Percentiles rank a stretch among this genome's conserved stretches.
Evolutionary conservation across 169 alveolate genomes (phyloP).

Genomic region (Miamiensis avidus): DNA sequence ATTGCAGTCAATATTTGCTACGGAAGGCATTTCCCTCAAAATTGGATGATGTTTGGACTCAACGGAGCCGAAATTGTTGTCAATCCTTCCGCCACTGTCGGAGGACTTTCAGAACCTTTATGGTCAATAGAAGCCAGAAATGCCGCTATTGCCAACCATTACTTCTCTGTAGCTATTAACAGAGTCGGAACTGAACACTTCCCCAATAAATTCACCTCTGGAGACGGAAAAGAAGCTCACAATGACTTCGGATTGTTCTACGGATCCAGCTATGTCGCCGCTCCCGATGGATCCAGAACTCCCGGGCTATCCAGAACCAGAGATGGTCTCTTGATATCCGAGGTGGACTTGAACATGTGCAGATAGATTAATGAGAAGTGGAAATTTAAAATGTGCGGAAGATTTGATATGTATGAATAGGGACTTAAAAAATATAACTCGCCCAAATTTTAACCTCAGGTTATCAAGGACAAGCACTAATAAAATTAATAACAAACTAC

Average conservation of each 20-base stretch:
- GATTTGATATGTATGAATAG: slow-evolving; percentile 48
- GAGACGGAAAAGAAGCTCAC: slow-evolving; percentile 50
- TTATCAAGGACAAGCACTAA: too few relatives aligned
- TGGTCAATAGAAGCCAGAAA: slow-evolving; percentile 62
- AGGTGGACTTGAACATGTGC: slow-evolving; percentile 54
- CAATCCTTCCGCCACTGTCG: slow-evolving; percentile 57
- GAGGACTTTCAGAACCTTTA: slow-evolving; percentile 56
- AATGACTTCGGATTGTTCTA: slow-evolving; percentile 57
- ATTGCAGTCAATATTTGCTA: slow-evolving; percentile 52
- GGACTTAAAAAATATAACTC: too few relatives aligned
- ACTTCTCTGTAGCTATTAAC: slow-evolving; percentile 49
- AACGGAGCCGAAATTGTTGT: slow-evolving; percentile 55
- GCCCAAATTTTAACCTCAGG: too few relatives aligned
- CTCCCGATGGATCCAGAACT: slow-evolving; percentile 57
- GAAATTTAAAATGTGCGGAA: slow-evolving; percentile 52
- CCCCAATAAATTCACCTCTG: slow-evolving; percentile 57
- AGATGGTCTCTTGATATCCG: slow-evolving; percentile 50
- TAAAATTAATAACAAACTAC: too few relatives aligned
- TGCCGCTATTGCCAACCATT: slow-evolving; percentile 64
- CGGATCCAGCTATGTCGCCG: slow-evolving; percentile 55
- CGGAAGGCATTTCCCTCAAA: slow-evolving; percentile 53
- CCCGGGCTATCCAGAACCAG: slow-evolving; percentile 55
- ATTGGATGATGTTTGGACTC: slow-evolving; percentile 41
- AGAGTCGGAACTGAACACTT: slow-evolving; percentile 58
- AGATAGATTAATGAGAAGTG: slow-evolving; percentile 46